These are phyloP conservation scores for Solanum hybrid DNA, from an alignment of 305 asterid species.

Conservation along the genomic window DNA sequence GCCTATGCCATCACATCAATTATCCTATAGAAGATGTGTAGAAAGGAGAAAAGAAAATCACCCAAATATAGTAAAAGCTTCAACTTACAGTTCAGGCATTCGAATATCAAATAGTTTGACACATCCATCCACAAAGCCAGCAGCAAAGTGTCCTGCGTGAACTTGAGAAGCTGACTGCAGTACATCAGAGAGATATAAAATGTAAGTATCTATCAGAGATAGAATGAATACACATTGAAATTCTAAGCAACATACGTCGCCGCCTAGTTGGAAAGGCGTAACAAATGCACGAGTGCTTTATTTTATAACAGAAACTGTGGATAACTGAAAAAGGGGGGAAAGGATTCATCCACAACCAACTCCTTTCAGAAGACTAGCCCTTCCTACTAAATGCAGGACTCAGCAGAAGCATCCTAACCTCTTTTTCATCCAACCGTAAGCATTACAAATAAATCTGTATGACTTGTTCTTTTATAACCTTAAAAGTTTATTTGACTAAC, in stretches of 20 bases:
- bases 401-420: neutral
- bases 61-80: neutral
- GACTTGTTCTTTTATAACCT: neutral
- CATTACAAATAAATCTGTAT: neutral
- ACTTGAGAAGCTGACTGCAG: constrained; percentile 92
- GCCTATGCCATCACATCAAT: neutral
- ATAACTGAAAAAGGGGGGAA: neutral
- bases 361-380: neutral
- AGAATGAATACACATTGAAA: neutral
- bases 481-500: neutral
- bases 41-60: neutral
- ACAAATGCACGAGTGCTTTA: neutral
- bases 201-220: constrained; percentile 7
- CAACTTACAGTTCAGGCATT: constrained; percentile 80
- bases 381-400: neutral
- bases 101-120: constrained; percentile 82
- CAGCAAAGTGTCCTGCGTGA: constrained; percentile 88
- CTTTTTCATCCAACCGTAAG: neutral
- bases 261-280: neutral
- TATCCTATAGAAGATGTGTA: neutral
- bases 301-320: neutral
- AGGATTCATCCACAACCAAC: neutral
- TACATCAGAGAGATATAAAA: constrained; percentile 9
- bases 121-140: constrained; percentile 90
- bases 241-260: neutral